phyloP scores from a whole-genome alignment of 140 eudicot genomes.

The Oenanthe javanica region DNA sequence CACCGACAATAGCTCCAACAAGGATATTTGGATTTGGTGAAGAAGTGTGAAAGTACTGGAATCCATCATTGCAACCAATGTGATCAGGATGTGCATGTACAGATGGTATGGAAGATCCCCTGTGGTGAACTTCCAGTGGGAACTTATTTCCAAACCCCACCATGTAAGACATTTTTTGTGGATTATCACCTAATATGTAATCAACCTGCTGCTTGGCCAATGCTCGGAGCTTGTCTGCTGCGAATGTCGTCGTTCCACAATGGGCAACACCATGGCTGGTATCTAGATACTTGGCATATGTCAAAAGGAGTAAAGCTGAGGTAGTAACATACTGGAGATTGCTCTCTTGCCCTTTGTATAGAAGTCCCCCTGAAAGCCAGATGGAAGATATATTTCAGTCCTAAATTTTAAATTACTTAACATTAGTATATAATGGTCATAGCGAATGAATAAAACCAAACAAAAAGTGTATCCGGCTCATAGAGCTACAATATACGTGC shows the following conservation, averaged over 20 bases:
- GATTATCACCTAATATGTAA: conserved; percentile 78
- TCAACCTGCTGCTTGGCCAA: conserved; percentile 79
- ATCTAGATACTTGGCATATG: conserved; percentile 68
- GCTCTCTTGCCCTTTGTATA: conserved; percentile 64
- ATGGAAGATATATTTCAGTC: not conserved
- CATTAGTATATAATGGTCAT: no score
- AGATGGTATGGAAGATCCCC: conserved; percentile 86
- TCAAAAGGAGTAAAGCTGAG: conserved; percentile 59
- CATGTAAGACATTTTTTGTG: conserved; percentile 76
- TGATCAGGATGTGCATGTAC: conserved; percentile 47
- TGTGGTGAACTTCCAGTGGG: conserved; percentile 64
- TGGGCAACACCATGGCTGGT: conserved; percentile 34
- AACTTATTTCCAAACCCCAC: conserved; percentile 78
- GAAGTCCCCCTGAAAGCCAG: conserved; percentile 54
- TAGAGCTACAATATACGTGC: no score
- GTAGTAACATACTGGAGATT: conserved; percentile 90
- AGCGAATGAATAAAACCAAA: not conserved
- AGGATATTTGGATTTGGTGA: conserved; percentile 68
- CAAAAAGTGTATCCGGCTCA: no score
- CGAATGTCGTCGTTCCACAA: conserved; percentile 48
- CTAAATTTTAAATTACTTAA: not conserved
- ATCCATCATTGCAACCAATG: conserved; percentile 61
- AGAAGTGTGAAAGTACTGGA: conserved; percentile 41
- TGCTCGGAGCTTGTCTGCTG: conserved; percentile 46
- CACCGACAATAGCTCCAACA: conserved; percentile 79